Evolutionary conservation across 768 basidiomycete species (phyloP), one percentile per base, ranked within the genome.

Genomic region (Royoungia palumana): DNA sequence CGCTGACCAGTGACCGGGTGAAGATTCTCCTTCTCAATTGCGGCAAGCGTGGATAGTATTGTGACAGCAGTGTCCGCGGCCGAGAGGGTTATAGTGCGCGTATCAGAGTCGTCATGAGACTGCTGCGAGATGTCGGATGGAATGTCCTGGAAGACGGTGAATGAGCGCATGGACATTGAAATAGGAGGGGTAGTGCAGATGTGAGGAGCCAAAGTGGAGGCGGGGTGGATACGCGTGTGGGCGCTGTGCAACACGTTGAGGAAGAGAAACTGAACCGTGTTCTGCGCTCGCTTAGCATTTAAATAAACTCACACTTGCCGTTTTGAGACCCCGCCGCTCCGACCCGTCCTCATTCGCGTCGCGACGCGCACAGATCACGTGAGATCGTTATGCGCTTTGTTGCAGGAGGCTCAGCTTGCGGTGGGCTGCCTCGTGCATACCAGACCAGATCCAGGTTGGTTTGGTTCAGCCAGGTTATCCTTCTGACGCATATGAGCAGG

Each of bases 1-100:
- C 79, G 81, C 50, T 79, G 76, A 6, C 88, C 88, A 4, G 88
- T 89, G 57, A 83, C 54, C 38, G 88, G 88, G 64, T 89, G 76
- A 37, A 83, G 72, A 62, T 90, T 90, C 70, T 90, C 88, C 75
- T 90, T 90, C 72, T 89, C 85, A 35, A 72, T 58, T 32, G 73
- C 66, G 10, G 68, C 65, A 21, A 67, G 64, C 5, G 72, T 65
- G 50, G 70, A 67, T 47, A 69, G 54, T 8, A 64, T 53, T 56
- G 72, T 69, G 53, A 70, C 55, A 50, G 65, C 56, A 34, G 52
- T 42, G 52, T 62, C 63, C 40, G 65, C 40, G 36, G 52, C 44
- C 5, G 53, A 49, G 52, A 47, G 55, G n/a, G 44, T 56, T 12
- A 54, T 46, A 51, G 61, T 30, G 49, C 57, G 58, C 43, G 62